Evolutionary conservation across 139 green algal genomes (phyloP), one percentile per base, ranked within the genome.

Genomic region (Coelastrella sp.): DNA sequence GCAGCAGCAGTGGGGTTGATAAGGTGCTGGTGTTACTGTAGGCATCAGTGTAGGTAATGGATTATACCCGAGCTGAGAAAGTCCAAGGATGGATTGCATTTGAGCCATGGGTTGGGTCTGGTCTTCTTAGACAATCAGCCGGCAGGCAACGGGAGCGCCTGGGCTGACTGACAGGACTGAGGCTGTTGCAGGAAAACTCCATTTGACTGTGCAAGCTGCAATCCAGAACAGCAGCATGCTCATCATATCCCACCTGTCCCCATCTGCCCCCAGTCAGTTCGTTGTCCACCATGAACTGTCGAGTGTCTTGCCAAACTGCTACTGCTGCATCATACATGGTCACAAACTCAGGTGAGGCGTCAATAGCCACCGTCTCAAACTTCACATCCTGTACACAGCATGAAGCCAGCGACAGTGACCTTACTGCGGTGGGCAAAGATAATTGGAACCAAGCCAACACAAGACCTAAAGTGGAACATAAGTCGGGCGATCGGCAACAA

Each of bases 261-360:
- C 74, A 80, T 80, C 19, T 73, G 11, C 79, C 54, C 10, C 19
- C 79, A 4, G n/a, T 71, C 57, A 73, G 17, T 54, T 71, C 56
- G n/a, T 32, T 23, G 32, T 65, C 79, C 8, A 68, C 7, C 82
- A 80, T 59, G 20, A 80, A 85, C 19, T 60, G 60, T 19, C 81
- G 81, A 68, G 90, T 89, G 75, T 94, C 86, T 58, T 92, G 75
- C 92, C 92, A 95, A 20, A 94, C 23, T 8, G 76, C 84, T 3
- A 74, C 90, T 8, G 94, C 91, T 16, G 60, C 58, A 60, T 96
- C 92, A 71, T 96, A 96, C 90, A 92, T 86, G 7, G 20, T 54
- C 68, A 75, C 86, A 88, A 92, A 95, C 11, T 73, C 83, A 4
- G 89, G 80, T 2, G 61, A 79, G 14, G 94, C 83, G 57, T 91